phyloP scores from a whole-genome alignment of 768 basidiomycete species.

The Coprinopsis cinerea region DNA sequence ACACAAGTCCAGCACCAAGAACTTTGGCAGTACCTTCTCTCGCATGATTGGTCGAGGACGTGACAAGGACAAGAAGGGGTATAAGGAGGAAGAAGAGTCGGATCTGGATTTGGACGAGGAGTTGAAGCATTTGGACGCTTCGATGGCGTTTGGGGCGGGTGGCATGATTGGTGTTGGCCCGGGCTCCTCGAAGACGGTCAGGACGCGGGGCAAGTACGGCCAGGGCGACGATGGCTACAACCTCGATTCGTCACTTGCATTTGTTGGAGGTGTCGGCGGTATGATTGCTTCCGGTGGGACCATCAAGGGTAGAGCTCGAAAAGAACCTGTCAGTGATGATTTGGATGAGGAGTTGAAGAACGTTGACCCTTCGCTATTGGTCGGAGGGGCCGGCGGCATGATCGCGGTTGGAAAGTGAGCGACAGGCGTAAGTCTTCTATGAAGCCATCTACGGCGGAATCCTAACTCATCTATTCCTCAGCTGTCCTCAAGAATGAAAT shows the following conservation, averaged over 20 bases:
- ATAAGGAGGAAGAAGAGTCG: background rate
- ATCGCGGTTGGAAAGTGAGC: conserved; percentile 26
- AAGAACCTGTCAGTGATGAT: background rate
- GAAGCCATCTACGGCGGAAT: too few species aligned
- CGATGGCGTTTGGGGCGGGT: background rate
- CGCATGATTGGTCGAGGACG: background rate
- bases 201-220: background rate
- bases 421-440: conserved; percentile 14
- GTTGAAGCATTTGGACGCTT: too few species aligned
- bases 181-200: too few species aligned
- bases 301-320: background rate
- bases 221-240: background rate
- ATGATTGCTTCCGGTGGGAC: background rate
- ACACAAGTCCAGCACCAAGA: background rate
- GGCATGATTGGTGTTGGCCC: background rate
- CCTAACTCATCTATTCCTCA: too few species aligned
- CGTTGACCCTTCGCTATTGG: background rate
- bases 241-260: background rate
- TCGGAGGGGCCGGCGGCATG: conserved; percentile 4
- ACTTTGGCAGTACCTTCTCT: background rate
- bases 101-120: background rate
- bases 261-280: background rate
- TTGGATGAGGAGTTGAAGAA: background rate
- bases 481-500: too few species aligned
- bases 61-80: background rate